Percentiles rank a stretch among this genome's conserved stretches.
Evolutionary conservation across 805 yeast genomes (phyloP).

Genomic region (Wickerhamomyces chambardii): DNA sequence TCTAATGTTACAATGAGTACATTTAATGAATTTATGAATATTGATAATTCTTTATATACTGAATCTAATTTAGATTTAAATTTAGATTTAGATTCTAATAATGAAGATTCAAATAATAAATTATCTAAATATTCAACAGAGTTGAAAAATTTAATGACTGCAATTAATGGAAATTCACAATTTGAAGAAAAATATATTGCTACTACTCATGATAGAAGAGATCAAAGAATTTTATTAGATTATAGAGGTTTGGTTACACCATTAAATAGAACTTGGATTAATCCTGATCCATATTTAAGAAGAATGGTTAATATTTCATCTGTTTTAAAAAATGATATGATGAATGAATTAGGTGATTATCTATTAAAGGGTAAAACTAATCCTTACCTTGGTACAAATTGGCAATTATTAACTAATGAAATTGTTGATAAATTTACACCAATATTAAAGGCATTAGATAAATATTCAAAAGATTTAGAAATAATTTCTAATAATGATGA

Average conservation of each 20-base stretch:
- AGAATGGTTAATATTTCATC: conserved; percentile 26
- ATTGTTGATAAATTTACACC: conserved; percentile 49
- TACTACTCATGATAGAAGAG: conserved; percentile 36
- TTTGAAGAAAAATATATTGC: conserved; percentile 42
- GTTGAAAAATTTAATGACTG: conserved; percentile 13
- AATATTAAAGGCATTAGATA: conserved; percentile 29
- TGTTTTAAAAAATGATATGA: conserved; percentile 24
- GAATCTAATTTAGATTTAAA: no score
- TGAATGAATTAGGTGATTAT: conserved; percentile 22
- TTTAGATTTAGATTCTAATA: no score
- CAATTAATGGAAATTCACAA: conserved; percentile 21
- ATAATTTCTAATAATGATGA: conserved; percentile 6
- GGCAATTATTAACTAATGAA: conserved; percentile 43
- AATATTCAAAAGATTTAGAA: conserved; percentile 19
- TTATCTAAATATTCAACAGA: conserved; percentile 13
- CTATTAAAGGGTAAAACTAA: conserved; percentile 21
- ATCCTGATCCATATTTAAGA: conserved; percentile 37
- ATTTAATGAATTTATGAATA: conserved; percentile 23
- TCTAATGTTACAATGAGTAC: conserved; percentile 32
- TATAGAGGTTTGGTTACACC: conserved; percentile 45
- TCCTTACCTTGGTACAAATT: conserved; percentile 36
- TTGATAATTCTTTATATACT: conserved; percentile 5
- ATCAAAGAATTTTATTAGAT: conserved; percentile 40
- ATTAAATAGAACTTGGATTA: conserved; percentile 37
- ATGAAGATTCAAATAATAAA: conserved; percentile 3